Evolutionary conservation across 2,329 filamentous ascomycete genomes (phyloP), one percentile per base, ranked within the genome.

Genomic region (Neopestalotiopsis rosae): DNA sequence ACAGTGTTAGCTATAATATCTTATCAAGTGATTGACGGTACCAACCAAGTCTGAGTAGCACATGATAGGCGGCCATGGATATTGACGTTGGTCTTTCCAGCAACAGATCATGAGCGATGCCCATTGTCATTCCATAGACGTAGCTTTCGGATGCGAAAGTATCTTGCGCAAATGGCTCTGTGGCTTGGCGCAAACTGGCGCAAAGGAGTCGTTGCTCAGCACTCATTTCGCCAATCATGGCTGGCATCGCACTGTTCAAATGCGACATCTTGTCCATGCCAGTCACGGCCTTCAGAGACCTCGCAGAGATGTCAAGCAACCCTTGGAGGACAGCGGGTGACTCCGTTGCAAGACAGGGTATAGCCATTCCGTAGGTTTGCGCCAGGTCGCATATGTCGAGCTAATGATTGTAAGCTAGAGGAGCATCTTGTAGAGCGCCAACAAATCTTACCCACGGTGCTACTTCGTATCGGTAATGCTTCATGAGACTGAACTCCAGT

Each of bases 401-500:
- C 83, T 84, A 42, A 20, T 1, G 13, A 4, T 1, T 28, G n/a
- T 38, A 5, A 20, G 52, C 12, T 1, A 14, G 4, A 65, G 0
- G 5, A 14, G 45, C 6, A 20, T 30, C 12, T n/a, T 6, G 45
- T 13, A 17, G 13, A 14, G 14, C 10, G 1, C 5, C 1, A 20
- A 17, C 32, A 32, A n/a, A 20, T 75, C 79, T 66, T 75, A 84
- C 83, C 82, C 83, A 85, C 24, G 82, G 80, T 5, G 83, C 82
- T 40, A 85, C 77, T 56, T 82, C 78, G 65, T 85, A 85, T 59
- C 81, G 76, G 67, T 83, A 85, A 66, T 83, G 77, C n/a, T 81
- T 78, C 13, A 85, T 67, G 1, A 84, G 71, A 34, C 76, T 74
- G 34, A 80, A 72, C 12, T 72, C 57, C 5, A 70, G 61, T 4